phyloP scores from a whole-genome alignment of 139 green algal species.

The Picochlorum sp. region DNA sequence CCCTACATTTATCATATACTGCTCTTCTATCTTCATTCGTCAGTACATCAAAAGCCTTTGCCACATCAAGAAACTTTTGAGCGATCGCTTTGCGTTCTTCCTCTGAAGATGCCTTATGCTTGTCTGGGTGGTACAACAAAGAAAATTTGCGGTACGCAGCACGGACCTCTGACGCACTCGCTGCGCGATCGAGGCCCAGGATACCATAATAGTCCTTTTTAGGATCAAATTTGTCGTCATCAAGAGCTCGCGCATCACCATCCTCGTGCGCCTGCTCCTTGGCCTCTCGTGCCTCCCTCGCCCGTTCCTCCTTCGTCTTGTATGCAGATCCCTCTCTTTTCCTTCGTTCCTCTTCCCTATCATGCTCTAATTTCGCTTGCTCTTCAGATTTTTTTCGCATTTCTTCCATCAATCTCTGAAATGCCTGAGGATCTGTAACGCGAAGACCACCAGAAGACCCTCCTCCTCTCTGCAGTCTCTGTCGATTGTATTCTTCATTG shows the following conservation, averaged over 20 bases:
- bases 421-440: conserved; percentile 24
- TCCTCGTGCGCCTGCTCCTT: neutral
- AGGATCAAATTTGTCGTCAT: conserved; percentile 17
- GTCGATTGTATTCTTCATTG: conserved; percentile 16
- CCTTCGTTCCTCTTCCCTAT: conserved; percentile 18
- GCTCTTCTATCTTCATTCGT: conserved; percentile 27
- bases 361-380: conserved; percentile 18
- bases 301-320: conserved; percentile 30
- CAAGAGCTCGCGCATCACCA: conserved; percentile 15
- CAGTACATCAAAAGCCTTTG: conserved; percentile 16
- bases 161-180: conserved; percentile 13
- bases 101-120: conserved; percentile 22
- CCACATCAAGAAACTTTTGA: conserved; percentile 40
- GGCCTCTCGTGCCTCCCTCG: conserved; percentile 32
- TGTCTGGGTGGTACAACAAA: conserved; percentile 44
- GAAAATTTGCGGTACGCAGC: conserved; percentile 22
- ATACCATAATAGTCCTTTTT: conserved; percentile 64
- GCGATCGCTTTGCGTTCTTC: conserved; percentile 33
- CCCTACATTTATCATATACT: conserved; percentile 30
- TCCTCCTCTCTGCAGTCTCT: conserved; percentile 4
- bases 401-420: conserved; percentile 19
- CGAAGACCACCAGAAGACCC: conserved; percentile 1
- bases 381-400: conserved; percentile 26
- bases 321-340: conserved; percentile 21
- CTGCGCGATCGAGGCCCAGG: conserved; percentile 36